Percentiles rank a stretch among this genome's conserved stretches.
Conservation (phyloP, 306 rosid genomes). For the Geum urbanum region DNA sequence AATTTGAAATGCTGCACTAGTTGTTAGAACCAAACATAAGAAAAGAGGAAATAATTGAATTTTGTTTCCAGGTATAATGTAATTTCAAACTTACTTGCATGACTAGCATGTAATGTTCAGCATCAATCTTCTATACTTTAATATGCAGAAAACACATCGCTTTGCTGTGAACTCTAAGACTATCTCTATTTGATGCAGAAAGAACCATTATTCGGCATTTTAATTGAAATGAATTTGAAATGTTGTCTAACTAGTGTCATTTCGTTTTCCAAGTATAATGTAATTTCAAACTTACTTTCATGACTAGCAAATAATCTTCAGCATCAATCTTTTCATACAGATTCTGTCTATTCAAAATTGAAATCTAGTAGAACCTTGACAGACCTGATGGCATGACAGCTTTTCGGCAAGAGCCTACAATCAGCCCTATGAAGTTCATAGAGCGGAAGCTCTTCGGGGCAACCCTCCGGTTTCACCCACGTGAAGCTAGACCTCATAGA, state of each 20-base stretch:
- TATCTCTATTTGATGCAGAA: no score
- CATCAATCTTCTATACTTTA: background rate
- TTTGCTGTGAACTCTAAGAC: no score
- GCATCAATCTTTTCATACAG: background rate
- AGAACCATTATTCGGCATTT: no score
- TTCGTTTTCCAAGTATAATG: background rate
- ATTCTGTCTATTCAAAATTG: conserved; percentile 10
- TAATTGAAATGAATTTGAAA: no score
- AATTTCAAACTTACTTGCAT: background rate
- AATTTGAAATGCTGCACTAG: background rate
- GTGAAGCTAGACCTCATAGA: conserved; percentile 51
- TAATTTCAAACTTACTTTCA: background rate
- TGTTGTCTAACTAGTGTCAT: background rate
- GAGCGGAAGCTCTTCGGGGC: conserved; percentile 72
- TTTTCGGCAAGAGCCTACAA: conserved; percentile 46
- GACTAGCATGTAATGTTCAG: background rate
- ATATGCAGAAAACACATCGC: no score
- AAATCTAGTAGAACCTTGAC: conserved; percentile 2
- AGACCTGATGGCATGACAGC: conserved; percentile 87
- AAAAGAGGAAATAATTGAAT: background rate
- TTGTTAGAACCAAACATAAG: background rate
- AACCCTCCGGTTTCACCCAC: conserved; percentile 81
- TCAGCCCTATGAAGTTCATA: conserved; percentile 56
- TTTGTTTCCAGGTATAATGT: background rate
- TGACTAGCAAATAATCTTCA: background rate